Conservation (phyloP, 2,329 filamentous ascomycete genomes). For the Fusarium nanum region DNA sequence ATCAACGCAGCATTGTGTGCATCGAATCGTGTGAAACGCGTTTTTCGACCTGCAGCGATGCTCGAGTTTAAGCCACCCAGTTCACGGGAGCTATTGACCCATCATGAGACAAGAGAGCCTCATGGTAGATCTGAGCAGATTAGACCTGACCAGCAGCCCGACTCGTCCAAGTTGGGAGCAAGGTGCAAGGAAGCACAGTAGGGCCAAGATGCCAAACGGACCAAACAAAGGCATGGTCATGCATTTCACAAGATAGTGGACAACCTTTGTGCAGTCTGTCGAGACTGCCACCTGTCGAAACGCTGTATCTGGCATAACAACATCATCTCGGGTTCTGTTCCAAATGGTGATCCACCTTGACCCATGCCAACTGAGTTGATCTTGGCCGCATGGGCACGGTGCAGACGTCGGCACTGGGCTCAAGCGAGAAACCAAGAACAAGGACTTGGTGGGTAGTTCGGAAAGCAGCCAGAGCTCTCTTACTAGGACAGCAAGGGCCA, state of each 20-base stretch:
- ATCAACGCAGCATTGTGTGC: constrained; percentile 7
- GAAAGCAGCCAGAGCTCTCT: constrained; percentile 28
- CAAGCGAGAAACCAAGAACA: constrained; percentile 40
- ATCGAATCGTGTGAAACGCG: constrained; percentile 22
- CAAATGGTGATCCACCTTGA: constrained; percentile 42
- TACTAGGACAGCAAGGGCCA: constrained; percentile 38
- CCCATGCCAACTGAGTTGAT: constrained; percentile 40
- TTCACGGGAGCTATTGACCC: constrained; percentile 9
- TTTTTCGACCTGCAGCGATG: constrained; percentile 6
- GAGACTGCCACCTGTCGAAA: constrained; percentile 38
- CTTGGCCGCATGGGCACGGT: constrained; percentile 39
- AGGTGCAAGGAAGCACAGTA: constrained; percentile 10
- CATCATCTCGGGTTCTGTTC: constrained; percentile 36
- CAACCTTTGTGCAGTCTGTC: constrained; percentile 11
- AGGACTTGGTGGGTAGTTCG: constrained; percentile 39
- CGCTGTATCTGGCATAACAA: constrained; percentile 37
- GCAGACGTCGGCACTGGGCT: constrained; percentile 43
- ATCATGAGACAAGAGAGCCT: constrained; percentile 32
- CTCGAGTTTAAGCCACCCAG: constrained; percentile 5
- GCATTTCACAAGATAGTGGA: constrained; percentile 12
- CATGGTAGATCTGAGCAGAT: constrained; percentile 12
- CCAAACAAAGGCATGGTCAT: constrained; percentile 17
- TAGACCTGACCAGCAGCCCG: constrained; percentile 2
- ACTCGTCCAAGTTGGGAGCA: constrained; percentile 5
- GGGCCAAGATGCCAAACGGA: constrained; percentile 18